Percentiles rank a stretch among this genome's conserved stretches.
Evolutionary conservation across 495 filamentous ascomycete genomes (phyloP).

Genomic region (Friedmanniomyces simplex): DNA sequence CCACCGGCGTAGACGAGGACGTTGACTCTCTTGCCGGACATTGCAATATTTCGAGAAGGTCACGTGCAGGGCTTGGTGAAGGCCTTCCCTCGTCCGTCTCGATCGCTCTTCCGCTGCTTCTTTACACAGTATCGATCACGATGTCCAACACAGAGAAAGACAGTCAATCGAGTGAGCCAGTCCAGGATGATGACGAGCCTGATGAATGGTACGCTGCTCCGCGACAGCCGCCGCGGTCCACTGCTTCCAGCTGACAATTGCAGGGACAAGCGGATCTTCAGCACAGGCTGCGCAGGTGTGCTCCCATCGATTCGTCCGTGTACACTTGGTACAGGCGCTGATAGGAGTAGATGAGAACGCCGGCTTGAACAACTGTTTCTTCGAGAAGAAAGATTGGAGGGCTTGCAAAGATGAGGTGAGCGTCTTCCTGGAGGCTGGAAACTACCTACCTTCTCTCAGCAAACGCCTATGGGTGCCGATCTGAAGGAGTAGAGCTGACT

Average conservation of each 20-base stretch:
- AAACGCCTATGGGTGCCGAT: neutral
- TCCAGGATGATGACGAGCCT: constrained; percentile 70
- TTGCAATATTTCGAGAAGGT: constrained; percentile 5
- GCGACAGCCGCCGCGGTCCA: neutral
- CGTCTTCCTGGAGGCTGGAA: neutral
- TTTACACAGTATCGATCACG: neutral
- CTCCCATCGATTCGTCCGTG: neutral
- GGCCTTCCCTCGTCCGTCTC: neutral
- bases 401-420: constrained; percentile 80
- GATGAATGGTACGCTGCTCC: constrained; percentile 71
- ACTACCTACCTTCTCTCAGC: constrained; percentile 5
- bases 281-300: constrained; percentile 84
- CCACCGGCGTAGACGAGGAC: constrained; percentile 39
- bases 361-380: constrained; percentile 91
- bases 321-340: neutral
- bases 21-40: constrained; percentile 17
- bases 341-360: constrained; percentile 61
- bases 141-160: constrained; percentile 44
- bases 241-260: neutral
- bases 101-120: neutral
- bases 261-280: constrained; percentile 95
- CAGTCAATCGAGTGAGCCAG: constrained; percentile 32
- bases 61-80: neutral
- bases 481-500: neutral
- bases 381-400: constrained; percentile 93